A percentile compares a stretch with the other conserved stretches of the same genome.
These are phyloP conservation scores for Periconia macrospinosa DNA, from an alignment of 2,329 filamentous ascomycete species.

Conservation along the genomic window DNA sequence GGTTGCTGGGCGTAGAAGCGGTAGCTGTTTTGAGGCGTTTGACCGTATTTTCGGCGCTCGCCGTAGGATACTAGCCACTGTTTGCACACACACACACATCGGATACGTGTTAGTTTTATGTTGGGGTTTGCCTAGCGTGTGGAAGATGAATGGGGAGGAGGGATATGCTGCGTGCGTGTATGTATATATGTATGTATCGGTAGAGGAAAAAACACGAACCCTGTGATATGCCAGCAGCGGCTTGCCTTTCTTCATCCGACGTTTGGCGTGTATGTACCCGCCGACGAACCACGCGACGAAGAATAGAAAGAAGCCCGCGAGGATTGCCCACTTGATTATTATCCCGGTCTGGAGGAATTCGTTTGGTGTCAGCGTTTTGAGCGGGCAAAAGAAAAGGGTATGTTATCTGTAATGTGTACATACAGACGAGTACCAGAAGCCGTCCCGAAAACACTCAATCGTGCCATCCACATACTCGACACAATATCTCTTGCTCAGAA, in stretches of 20 bases:
- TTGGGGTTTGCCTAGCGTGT: constrained; percentile 2
- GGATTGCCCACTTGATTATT: constrained; percentile 72
- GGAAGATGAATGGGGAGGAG: neutral
- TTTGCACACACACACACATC: neutral
- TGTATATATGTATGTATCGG: neutral
- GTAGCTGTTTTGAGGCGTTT: constrained; percentile 41
- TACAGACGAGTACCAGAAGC: constrained; percentile 40
- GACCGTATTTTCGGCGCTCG: constrained; percentile 38
- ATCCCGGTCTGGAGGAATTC: constrained; percentile 56
- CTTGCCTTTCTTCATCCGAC: constrained; percentile 66
- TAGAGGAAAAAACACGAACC: constrained; percentile 25
- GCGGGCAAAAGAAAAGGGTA: neutral
- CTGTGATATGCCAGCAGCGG: constrained; percentile 71
- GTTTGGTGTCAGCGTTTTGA: neutral
- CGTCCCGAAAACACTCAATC: constrained; percentile 30
- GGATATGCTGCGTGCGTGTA: neutral
- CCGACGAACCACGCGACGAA: constrained; percentile 65
- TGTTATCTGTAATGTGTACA: neutral
- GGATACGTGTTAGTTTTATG: neutral
- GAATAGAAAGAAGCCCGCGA: constrained; percentile 62
- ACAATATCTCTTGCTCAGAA: constrained; percentile 31
- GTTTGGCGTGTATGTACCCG: constrained; percentile 71
- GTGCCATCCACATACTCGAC: constrained; percentile 26
- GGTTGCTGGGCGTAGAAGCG: constrained; percentile 40
- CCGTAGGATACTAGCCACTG: constrained; percentile 48